A percentile compares a stretch with the other conserved stretches of the same genome.
These are phyloP conservation scores for Biscogniauxia marginata DNA, from an alignment of 2,329 filamentous ascomycete genomes.

Conservation along the genomic window DNA sequence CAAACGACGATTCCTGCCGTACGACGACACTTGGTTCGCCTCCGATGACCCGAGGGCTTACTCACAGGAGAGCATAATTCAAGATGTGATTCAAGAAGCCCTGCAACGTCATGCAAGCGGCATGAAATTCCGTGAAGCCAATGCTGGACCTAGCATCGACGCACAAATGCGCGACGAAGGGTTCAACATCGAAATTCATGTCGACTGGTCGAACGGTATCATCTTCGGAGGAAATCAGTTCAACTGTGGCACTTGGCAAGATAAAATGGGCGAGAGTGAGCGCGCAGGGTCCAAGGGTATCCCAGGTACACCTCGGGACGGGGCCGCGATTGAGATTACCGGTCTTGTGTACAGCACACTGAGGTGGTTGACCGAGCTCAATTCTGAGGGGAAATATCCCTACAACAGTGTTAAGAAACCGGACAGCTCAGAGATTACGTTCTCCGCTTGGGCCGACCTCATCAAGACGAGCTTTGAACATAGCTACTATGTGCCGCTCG, in stretches of 20 bases:
- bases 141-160: slow-evolving; percentile 85
- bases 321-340: slow-evolving; percentile 91
- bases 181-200: slow-evolving; percentile 86
- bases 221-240: slow-evolving; percentile 91
- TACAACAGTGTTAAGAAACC: slow-evolving; percentile 69
- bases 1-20: slow-evolving; percentile 83
- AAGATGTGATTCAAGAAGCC: slow-evolving; percentile 89
- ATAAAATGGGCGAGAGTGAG: slow-evolving; percentile 99
- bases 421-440: slow-evolving; percentile 62
- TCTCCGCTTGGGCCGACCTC: slow-evolving; percentile 73
- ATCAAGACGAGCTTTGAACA: slow-evolving; percentile 87
- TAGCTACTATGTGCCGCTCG: slow-evolving; percentile 81
- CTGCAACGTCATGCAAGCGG: slow-evolving; percentile 88
- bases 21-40: slow-evolving; percentile 93
- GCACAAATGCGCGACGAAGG: slow-evolving; percentile 90
- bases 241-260: slow-evolving; percentile 99
- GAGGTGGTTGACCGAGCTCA: slow-evolving; percentile 71
- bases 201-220: slow-evolving; percentile 88
- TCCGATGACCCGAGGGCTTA: slow-evolving; percentile 81
- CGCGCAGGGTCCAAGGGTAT: slow-evolving; percentile 89
- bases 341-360: slow-evolving; percentile 90
- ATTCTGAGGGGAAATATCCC: slow-evolving; percentile 67
- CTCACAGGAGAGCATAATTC: slow-evolving; percentile 76
- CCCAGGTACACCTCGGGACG: slow-evolving; percentile 94
- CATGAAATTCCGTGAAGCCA: slow-evolving; percentile 90